Percentiles rank a stretch among this genome's conserved stretches.
phyloP scores from a whole-genome alignment of 306 rosid species.

The Datisca glomerata region DNA sequence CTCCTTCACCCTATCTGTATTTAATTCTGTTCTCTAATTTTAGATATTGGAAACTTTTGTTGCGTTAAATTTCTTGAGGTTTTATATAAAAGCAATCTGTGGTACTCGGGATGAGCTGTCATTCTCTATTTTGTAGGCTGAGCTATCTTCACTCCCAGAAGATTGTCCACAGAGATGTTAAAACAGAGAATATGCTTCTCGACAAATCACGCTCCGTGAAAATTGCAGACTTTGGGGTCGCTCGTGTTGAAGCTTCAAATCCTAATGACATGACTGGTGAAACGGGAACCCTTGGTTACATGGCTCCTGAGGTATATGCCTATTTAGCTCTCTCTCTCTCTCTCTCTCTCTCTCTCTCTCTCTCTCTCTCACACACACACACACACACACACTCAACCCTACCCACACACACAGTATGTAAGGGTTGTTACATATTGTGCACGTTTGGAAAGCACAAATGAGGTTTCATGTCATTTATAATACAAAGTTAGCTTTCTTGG shows the following conservation, averaged over 20 bases:
- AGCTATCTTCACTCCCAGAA: conserved; percentile 84
- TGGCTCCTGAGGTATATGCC: conserved; percentile 95
- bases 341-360: neutral
- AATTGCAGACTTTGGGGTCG: conserved; percentile 98
- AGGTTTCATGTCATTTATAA: no score
- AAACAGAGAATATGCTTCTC: conserved; percentile 97
- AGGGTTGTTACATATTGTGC: no score
- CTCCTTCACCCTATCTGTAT: conserved; percentile 29
- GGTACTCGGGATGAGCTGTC: conserved; percentile 4
- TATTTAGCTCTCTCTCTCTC: conserved; percentile 6
- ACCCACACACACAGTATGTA: no score
- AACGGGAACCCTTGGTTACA: conserved; percentile 88
- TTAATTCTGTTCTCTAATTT: conserved; percentile 7
- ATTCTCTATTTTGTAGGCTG: conserved; percentile 47
- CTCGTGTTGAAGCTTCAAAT: conserved; percentile 97
- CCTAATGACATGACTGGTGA: conserved; percentile 99
- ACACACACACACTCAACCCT: no score
- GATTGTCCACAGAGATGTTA: conserved; percentile 97
- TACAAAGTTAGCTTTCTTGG: conserved; percentile 6
- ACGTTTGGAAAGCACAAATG: conserved; percentile 3
- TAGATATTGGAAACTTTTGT: conserved; percentile 2
- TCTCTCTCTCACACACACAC: neutral
- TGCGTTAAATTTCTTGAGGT: conserved; percentile 8
- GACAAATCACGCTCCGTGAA: conserved; percentile 86
- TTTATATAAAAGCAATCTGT: no score